phyloP scores from a whole-genome alignment of 208 protist species.

The Trypanosoma melophagium region DNA sequence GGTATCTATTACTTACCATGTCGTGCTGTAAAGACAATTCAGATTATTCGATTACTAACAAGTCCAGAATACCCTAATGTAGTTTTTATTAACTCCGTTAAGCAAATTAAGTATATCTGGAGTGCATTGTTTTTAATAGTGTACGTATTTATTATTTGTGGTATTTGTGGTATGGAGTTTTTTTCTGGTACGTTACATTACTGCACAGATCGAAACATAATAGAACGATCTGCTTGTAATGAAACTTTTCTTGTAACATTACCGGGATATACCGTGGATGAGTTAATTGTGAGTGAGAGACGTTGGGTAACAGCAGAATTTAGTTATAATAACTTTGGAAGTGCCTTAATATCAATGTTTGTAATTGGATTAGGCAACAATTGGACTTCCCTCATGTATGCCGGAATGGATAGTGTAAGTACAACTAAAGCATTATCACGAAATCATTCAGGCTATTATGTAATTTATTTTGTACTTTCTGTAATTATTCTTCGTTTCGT shows the following conservation, averaged over 20 bases:
- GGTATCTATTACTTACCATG: slow-evolving; percentile 45
- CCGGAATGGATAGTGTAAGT: slow-evolving; percentile 36
- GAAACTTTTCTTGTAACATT: slow-evolving; percentile 24
- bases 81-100: slow-evolving; percentile 25
- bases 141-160: slow-evolving; percentile 44
- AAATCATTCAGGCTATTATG: slow-evolving; percentile 40
- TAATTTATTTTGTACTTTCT: slow-evolving; percentile 33
- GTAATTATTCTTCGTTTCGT: slow-evolving; percentile 47
- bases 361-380: slow-evolving; percentile 36
- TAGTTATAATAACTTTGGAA: slow-evolving; percentile 60
- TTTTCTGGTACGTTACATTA: slow-evolving; percentile 43
- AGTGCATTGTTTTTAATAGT: slow-evolving; percentile 31
- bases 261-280: slow-evolving; percentile 9
- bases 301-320: slow-evolving; percentile 29
- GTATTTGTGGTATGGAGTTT: slow-evolving; percentile 49
- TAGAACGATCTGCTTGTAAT: slow-evolving; percentile 4
- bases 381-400: slow-evolving; percentile 60
- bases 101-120: slow-evolving; percentile 22
- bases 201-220: slow-evolving; percentile 42
- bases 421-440: neutral
- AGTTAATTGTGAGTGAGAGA: slow-evolving; percentile 7
- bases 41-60: slow-evolving; percentile 45
- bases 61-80: slow-evolving; percentile 39
- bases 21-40: slow-evolving; percentile 41
- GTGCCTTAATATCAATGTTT: slow-evolving; percentile 60